Evolutionary conservation across 2,329 filamentous ascomycete species (phyloP).

Genomic region (Aspergillus brunneoviolaceus): DNA sequence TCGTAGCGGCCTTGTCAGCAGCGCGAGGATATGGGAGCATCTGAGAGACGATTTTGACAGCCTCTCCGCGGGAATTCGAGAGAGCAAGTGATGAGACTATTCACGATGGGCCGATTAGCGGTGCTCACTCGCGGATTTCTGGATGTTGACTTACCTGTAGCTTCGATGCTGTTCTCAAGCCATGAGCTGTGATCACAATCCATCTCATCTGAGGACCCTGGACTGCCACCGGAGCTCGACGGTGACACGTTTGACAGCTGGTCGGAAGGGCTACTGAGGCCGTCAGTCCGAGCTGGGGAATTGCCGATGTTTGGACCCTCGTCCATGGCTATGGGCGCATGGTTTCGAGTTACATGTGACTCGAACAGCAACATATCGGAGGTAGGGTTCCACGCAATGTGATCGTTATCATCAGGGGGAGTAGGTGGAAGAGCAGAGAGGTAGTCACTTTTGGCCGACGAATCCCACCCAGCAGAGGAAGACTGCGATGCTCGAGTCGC

Average conservation of each 20-base stretch:
- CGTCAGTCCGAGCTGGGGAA: conserved; percentile 29
- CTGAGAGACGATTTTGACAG: conserved; percentile 60
- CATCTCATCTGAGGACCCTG: conserved; percentile 32
- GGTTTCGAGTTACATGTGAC: conserved; percentile 25
- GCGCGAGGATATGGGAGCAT: conserved; percentile 56
- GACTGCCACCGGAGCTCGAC: conserved; percentile 33
- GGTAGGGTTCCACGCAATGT: conserved; percentile 38
- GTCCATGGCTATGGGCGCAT: conserved; percentile 29
- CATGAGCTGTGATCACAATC: conserved; percentile 36
- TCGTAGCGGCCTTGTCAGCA: conserved; percentile 31
- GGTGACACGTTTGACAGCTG: conserved; percentile 30
- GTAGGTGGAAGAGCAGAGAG: conserved; percentile 40
- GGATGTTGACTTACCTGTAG: conserved; percentile 33
- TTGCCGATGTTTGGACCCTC: conserved; percentile 31
- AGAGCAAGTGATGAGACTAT: conserved; percentile 40
- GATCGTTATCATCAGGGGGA: conserved; percentile 43
- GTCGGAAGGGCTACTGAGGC: conserved; percentile 32
- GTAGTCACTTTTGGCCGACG: conserved; percentile 30
- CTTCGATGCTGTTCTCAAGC: conserved; percentile 39
- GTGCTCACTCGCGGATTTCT: background rate
- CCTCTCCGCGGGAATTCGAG: conserved; percentile 40
- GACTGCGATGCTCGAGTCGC: conserved; percentile 35
- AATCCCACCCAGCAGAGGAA: conserved; percentile 30
- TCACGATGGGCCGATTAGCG: conserved; percentile 7
- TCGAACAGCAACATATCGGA: conserved; percentile 34